These are phyloP conservation scores for Neurospora africana DNA, from an alignment of 495 filamentous ascomycete genomes.

Conservation along the genomic window DNA sequence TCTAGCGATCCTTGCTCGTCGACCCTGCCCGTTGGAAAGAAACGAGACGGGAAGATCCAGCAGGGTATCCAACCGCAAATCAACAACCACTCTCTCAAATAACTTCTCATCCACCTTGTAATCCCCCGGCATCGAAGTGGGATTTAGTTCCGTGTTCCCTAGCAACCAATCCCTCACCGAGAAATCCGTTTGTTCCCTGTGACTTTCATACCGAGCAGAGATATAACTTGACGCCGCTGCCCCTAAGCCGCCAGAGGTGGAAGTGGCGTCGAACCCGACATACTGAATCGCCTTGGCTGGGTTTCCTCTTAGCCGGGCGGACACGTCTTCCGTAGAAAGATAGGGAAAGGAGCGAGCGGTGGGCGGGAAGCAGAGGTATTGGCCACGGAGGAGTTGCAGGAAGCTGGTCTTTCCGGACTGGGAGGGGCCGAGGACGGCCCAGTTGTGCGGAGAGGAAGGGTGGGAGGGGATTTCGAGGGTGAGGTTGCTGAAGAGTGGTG, in stretches of 20 bases:
- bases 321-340: conserved; percentile 53
- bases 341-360: conserved; percentile 65
- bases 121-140: conserved; percentile 34
- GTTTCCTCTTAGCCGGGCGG: conserved; percentile 36
- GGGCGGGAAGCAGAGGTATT: conserved; percentile 62
- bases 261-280: conserved; percentile 67
- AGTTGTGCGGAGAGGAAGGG: conserved; percentile 37
- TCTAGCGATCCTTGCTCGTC: conserved; percentile 77
- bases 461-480: conserved; percentile 53
- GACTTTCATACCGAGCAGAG: conserved; percentile 85
- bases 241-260: conserved; percentile 21
- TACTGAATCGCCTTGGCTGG: conserved; percentile 62
- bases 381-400: conserved; percentile 63
- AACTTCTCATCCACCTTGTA: conserved; percentile 29
- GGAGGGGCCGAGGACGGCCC: conserved; percentile 67
- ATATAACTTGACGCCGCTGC: conserved; percentile 60
- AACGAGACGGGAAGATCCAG: conserved; percentile 73
- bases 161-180: conserved; percentile 67
- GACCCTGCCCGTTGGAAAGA: conserved; percentile 85
- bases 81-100: conserved; percentile 49
- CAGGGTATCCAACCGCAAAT: conserved; percentile 54
- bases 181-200: conserved; percentile 78
- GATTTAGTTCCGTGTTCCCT: conserved; percentile 68
- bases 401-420: conserved; percentile 62
- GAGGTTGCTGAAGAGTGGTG: conserved; percentile 57